These are phyloP conservation scores for Cardamine chenopodiifolia DNA, from an alignment of 345 rosid species.

Conservation along the genomic window DNA sequence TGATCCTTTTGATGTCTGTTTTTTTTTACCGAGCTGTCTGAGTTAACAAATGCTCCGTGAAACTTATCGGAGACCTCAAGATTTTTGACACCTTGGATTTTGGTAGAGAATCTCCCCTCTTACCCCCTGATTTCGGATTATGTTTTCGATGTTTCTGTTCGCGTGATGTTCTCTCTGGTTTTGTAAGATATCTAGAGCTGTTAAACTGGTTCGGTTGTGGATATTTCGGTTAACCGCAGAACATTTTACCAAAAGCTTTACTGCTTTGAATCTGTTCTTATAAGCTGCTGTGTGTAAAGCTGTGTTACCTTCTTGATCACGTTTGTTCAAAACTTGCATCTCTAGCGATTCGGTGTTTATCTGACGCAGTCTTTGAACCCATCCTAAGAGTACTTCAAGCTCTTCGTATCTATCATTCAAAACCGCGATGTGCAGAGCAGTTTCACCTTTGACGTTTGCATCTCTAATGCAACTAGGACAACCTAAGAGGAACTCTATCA, in stretches of 20 bases:
- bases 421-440: constrained; percentile 41
- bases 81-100: neutral
- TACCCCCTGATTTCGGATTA: constrained; percentile 1
- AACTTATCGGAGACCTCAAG: constrained; percentile 8
- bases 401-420: constrained; percentile 11
- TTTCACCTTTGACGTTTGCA: constrained; percentile 26
- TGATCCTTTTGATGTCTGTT: constrained; percentile 26
- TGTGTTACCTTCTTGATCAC: constrained; percentile 44
- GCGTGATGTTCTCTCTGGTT: constrained; percentile 5
- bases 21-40: no score
- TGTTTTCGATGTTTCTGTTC: constrained; percentile 8
- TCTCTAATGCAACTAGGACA: no score
- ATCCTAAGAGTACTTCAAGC: constrained; percentile 34
- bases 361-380: constrained; percentile 23
- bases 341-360: neutral
- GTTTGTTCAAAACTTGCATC: constrained; percentile 32
- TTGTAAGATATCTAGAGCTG: constrained; percentile 32
- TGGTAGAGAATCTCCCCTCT: neutral
- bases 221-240: constrained; percentile 10
- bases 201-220: constrained; percentile 16
- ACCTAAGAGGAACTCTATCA: no score
- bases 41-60: neutral
- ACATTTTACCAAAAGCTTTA: constrained; percentile 27
- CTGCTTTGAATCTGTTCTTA: constrained; percentile 30
- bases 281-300: constrained; percentile 43